Conservation (phyloP, 2,329 filamentous ascomycete genomes). For the Aureobasidium sp. region DNA sequence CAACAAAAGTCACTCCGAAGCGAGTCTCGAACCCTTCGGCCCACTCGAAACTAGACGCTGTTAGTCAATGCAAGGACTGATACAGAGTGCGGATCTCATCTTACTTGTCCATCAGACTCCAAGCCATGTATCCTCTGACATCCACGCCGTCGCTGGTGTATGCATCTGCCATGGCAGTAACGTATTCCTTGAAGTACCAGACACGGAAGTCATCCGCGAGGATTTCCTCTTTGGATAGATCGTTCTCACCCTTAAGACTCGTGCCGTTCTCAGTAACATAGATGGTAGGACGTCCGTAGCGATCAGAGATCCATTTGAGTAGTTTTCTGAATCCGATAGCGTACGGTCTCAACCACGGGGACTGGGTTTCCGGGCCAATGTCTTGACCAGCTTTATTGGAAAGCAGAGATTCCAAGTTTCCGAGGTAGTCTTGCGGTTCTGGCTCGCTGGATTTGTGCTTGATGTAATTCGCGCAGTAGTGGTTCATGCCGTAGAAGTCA, state of each 20-base stretch:
- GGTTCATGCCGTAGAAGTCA: conserved; percentile 36
- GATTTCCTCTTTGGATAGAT: conserved; percentile 60
- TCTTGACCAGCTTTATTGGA: conserved; percentile 26
- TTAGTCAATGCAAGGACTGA: not conserved
- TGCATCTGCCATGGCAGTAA: conserved; percentile 67
- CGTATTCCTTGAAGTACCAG: conserved; percentile 70
- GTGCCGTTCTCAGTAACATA: conserved; percentile 89
- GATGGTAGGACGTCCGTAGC: conserved; percentile 64
- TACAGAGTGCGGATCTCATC: conserved; percentile 20
- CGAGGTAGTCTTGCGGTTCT: conserved; percentile 58
- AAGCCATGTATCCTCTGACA: conserved; percentile 73
- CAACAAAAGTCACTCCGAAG: conserved; percentile 76
- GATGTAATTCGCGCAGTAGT: conserved; percentile 82
- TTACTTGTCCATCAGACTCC: conserved; percentile 69
- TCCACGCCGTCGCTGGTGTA: conserved; percentile 65
- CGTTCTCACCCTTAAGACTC: conserved; percentile 67
- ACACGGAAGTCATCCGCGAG: conserved; percentile 75
- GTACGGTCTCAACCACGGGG: conserved; percentile 70
- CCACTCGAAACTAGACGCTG: conserved; percentile 70
- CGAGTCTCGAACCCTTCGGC: conserved; percentile 84
- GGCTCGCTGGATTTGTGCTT: conserved; percentile 58
- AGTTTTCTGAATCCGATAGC: conserved; percentile 69
- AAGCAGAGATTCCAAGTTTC: conserved; percentile 66
- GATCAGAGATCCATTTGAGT: conserved; percentile 66
- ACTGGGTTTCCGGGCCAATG: conserved; percentile 74